These are phyloP conservation scores for Verticillium dahliae DNA, from an alignment of 2,329 filamentous ascomycete species.

Conservation along the genomic window DNA sequence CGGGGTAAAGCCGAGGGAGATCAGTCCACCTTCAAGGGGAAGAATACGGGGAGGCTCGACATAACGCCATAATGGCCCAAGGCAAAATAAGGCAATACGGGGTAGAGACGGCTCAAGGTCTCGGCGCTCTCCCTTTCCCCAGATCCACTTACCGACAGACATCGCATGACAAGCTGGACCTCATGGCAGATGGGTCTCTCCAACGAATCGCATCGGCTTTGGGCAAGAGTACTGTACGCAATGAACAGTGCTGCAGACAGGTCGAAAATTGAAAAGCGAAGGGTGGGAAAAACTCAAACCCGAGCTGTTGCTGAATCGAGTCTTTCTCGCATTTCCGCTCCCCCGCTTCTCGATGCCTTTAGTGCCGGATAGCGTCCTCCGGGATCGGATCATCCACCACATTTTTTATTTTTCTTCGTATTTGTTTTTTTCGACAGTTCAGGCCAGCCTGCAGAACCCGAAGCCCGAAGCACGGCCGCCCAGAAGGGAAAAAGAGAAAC, in stretches of 20 bases:
- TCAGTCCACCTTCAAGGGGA: neutral
- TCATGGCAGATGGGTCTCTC: constrained; percentile 14
- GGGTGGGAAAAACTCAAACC: no score
- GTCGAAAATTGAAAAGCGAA: no score
- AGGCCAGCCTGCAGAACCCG: neutral
- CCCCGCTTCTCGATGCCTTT: neutral
- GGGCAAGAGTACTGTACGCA: neutral
- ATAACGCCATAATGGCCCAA: neutral
- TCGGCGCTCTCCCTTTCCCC: neutral
- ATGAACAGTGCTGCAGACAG: no score
- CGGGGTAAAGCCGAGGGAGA: neutral
- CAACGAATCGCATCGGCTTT: constrained; percentile 2
- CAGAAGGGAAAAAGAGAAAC: no score
- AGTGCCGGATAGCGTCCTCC: neutral
- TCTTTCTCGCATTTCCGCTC: no score
- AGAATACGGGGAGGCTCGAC: neutral
- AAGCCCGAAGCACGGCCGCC: neutral
- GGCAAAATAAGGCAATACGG: neutral
- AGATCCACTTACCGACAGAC: constrained; percentile 20
- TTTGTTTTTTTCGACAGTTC: no score
- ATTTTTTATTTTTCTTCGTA: no score
- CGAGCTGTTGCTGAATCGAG: no score
- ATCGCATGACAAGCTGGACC: constrained; percentile 27
- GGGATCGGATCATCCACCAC: neutral
- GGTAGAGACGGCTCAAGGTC: neutral